Evolutionary conservation across 129 eudicot genomes (phyloP).

Genomic region (Saussurea involucrata): DNA sequence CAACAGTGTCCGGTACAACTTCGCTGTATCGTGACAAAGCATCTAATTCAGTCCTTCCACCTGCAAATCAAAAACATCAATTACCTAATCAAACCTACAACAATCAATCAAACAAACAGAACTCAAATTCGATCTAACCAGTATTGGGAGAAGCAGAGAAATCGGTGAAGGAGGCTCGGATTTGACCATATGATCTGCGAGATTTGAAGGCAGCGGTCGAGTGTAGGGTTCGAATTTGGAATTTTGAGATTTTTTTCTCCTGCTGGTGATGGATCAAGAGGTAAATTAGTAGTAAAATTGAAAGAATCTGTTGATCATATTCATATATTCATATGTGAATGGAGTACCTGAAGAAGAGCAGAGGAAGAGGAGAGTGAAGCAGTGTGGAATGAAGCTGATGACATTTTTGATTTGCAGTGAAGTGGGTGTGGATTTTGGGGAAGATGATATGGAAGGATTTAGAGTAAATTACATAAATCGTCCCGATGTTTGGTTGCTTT

Average conservation of each 20-base stretch:
- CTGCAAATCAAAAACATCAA: constrained; percentile 27
- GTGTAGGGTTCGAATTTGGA: constrained; percentile 34
- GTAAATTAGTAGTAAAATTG: background rate
- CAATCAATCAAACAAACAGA: background rate
- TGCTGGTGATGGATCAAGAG: constrained; percentile 17
- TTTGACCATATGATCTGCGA: constrained; percentile 36
- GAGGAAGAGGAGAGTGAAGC: constrained; percentile 60
- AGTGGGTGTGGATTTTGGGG: constrained; percentile 18
- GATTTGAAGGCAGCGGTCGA: constrained; percentile 33
- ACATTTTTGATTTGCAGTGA: constrained; percentile 42
- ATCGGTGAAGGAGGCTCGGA: constrained; percentile 56
- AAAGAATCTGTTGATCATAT: background rate
- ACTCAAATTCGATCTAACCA: constrained; percentile 26
- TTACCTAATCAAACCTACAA: background rate
- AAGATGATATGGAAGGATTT: constrained; percentile 2
- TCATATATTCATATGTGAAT: no score
- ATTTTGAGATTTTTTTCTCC: constrained; percentile 36
- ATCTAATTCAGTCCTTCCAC: constrained; percentile 76
- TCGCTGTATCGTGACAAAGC: constrained; percentile 75
- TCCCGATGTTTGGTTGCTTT: no score
- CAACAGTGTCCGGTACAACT: constrained; percentile 97
- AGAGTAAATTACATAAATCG: no score
- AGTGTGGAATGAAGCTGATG: constrained; percentile 55
- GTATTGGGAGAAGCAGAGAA: constrained; percentile 71
- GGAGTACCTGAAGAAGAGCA: constrained; percentile 52